Evolutionary conservation across 1,284 basidiomycete genomes (phyloP).

Genomic region (Rhizoctonia solani): DNA sequence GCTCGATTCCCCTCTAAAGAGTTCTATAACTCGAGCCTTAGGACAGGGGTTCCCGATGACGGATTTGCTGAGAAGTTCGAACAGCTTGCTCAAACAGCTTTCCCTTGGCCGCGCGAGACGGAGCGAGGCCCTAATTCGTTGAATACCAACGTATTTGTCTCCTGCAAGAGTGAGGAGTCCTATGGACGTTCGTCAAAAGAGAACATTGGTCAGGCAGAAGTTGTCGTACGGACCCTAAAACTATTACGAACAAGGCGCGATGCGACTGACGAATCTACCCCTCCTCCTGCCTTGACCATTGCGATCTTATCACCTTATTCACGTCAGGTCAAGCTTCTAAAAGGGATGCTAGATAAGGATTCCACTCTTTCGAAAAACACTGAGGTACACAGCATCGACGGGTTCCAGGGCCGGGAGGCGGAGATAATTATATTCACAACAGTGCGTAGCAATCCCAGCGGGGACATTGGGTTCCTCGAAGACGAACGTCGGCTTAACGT

Average conservation of each 20-base stretch:
- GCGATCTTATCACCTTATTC: slow-evolving; percentile 64
- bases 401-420: slow-evolving; percentile 76
- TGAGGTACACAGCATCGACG: slow-evolving; percentile 65
- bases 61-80: slow-evolving; percentile 50
- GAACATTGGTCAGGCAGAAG: slow-evolving; percentile 59
- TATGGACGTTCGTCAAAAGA: slow-evolving; percentile 62
- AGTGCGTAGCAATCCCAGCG: slow-evolving; percentile 62
- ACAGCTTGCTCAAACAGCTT: slow-evolving; percentile 49
- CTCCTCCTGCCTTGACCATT: slow-evolving; percentile 46
- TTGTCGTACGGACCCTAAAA: slow-evolving; percentile 53
- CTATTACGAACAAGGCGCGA: slow-evolving; percentile 47
- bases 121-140: slow-evolving; percentile 38
- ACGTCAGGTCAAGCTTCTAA: slow-evolving; percentile 52
- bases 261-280: slow-evolving; percentile 6
- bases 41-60: slow-evolving; percentile 49
- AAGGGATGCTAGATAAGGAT: slow-evolving; percentile 46
- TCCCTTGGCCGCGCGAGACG: slow-evolving; percentile 58
- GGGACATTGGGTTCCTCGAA: slow-evolving; percentile 71
- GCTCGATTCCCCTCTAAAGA: slow-evolving; percentile 63
- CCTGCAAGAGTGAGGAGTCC: slow-evolving; percentile 61
- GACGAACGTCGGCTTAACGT: slow-evolving; percentile 71
- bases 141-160: slow-evolving; percentile 60
- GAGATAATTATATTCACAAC: slow-evolving; percentile 72
- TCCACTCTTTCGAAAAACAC: slow-evolving; percentile 50
- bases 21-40: slow-evolving; percentile 60